These are phyloP conservation scores for Cutaneotrichosporon dermatis DNA, from an alignment of 1,284 basidiomycete species.

Conservation along the genomic window DNA sequence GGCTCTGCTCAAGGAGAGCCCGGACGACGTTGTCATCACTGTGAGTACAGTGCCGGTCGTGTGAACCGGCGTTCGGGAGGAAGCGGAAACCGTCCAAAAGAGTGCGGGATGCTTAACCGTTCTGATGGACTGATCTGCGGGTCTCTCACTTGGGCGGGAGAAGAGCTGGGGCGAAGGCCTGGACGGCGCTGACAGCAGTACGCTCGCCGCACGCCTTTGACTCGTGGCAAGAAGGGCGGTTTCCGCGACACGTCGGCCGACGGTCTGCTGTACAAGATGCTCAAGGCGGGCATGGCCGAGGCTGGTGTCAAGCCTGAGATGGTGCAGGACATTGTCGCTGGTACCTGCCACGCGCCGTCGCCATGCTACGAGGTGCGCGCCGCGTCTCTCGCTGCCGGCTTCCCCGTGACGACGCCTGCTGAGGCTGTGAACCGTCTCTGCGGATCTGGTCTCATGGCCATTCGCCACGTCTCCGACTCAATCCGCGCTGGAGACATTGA, in stretches of 20 bases:
- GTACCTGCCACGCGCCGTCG: conserved; percentile 40
- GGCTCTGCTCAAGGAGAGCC: conserved; percentile 57
- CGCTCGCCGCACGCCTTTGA: conserved; percentile 28
- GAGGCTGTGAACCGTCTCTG: conserved; percentile 77
- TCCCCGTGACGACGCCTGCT: conserved; percentile 60
- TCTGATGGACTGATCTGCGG: too few species aligned
- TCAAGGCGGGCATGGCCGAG: conserved; percentile 24
- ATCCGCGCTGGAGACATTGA: conserved; percentile 63
- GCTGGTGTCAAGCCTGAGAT: conserved; percentile 21
- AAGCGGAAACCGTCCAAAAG: too few species aligned
- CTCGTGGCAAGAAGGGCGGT: conserved; percentile 28
- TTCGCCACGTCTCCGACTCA: conserved; percentile 62
- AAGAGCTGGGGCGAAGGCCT: too few species aligned
- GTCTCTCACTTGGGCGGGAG: too few species aligned
- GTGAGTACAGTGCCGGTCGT: conserved; percentile 54
- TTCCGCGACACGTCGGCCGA: conserved; percentile 32
- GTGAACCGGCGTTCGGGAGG: too few species aligned
- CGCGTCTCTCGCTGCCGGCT: conserved; percentile 19
- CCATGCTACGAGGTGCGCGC: conserved; percentile 23
- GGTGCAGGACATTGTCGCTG: conserved; percentile 56
- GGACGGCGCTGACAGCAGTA: conserved; percentile 44
- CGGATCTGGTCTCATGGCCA: conserved; percentile 72
- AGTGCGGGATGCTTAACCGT: too few species aligned
- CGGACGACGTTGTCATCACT: conserved; percentile 79
- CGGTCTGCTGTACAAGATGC: conserved; percentile 24